Conservation (phyloP, 306 rosid genomes). For the barrel medic (Medicago truncatula) region MtrunA17r5.0-ANR NC_053046.1:7113501-7114000, state of each 20-base stretch:
- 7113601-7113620: slow-evolving; percentile 19
- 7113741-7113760: slow-evolving; percentile 97
- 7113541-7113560: slow-evolving; percentile 53
- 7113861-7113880: slow-evolving; percentile 99
- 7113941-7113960: slow-evolving; percentile 33
- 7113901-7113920: slow-evolving; percentile 38
- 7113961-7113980: slow-evolving; percentile 23
- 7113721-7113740: slow-evolving; percentile 94
- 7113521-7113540: slow-evolving; percentile 93
- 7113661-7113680: slow-evolving; percentile 67
- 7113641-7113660: slow-evolving; percentile 79
- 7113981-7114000: slow-evolving; percentile 77
- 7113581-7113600: slow-evolving; percentile 31
- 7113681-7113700: slow-evolving; percentile 88
- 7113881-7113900: slow-evolving; percentile 99
- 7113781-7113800: slow-evolving; percentile 19
- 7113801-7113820: slow-evolving; percentile 38
- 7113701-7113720: slow-evolving; percentile 83
- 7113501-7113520: slow-evolving; percentile 98
- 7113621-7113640: slow-evolving; percentile 59
- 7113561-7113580: slow-evolving; percentile 13
- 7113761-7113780: not conserved
- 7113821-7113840: slow-evolving; percentile 52
- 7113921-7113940: not conserved
- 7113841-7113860: slow-evolving; percentile 93